Conservation (phyloP, 805 yeast genomes). For the Candida parachauliodes region DNA sequence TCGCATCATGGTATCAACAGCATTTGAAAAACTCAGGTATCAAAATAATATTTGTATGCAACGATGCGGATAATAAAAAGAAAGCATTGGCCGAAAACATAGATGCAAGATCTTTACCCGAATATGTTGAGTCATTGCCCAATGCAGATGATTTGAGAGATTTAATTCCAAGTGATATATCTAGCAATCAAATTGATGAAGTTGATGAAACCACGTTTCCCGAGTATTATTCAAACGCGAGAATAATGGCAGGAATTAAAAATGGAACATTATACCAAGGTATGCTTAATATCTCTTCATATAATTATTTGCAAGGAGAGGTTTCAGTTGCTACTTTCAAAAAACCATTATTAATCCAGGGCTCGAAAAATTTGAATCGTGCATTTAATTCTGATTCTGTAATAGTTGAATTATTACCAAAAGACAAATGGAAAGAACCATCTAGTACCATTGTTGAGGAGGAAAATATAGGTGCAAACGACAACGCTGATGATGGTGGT, state of each 20-base stretch:
- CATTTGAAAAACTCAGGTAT: constrained; percentile 54
- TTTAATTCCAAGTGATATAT: constrained; percentile 52
- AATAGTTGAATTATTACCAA: constrained; percentile 83
- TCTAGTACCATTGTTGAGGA: constrained; percentile 78
- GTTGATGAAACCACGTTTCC: constrained; percentile 58
- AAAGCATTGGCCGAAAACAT: constrained; percentile 55
- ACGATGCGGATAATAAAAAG: constrained; percentile 65
- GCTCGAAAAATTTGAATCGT: constrained; percentile 82
- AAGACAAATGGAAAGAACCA: constrained; percentile 83
- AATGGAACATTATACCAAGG: constrained; percentile 90
- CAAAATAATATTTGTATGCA: constrained; percentile 60
- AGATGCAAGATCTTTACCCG: constrained; percentile 52
- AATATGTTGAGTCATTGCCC: constrained; percentile 69
- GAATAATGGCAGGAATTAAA: constrained; percentile 86
- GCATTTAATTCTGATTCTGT: constrained; percentile 91
- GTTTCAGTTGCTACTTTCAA: constrained; percentile 69
- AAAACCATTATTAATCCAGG: constrained; percentile 77
- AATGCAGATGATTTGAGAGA: constrained; percentile 74
- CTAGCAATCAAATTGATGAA: constrained; percentile 28
- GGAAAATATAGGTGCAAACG: constrained; percentile 55
- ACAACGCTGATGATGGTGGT: constrained; percentile 47
- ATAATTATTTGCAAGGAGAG: constrained; percentile 85
- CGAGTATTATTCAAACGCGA: constrained; percentile 73
- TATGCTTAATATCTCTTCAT: constrained; percentile 70
- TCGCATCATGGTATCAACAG: constrained; percentile 64